Evolutionary conservation across 176 grass and related monocot genomes (phyloP).

Genomic region (Hordeum marinum): DNA sequence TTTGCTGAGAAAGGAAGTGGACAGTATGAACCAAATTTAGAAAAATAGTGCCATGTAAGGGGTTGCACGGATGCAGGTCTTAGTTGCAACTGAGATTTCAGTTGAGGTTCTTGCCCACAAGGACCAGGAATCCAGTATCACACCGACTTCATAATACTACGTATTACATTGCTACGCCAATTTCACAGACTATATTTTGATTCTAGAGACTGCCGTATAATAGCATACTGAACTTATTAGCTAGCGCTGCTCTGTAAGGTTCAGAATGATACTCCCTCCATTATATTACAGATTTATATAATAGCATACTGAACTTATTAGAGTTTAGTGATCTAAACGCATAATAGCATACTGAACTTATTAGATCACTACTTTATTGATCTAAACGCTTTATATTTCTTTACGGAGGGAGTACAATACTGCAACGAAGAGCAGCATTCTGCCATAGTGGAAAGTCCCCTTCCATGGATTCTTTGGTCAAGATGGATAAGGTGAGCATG

Average conservation of each 20-base stretch:
- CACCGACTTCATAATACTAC: neutral
- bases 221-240: neutral
- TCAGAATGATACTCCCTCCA: neutral
- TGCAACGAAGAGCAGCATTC: constrained; percentile 1
- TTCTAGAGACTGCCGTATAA: neutral
- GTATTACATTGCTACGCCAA: neutral
- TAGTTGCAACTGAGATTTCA: neutral
- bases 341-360: too few relatives aligned
- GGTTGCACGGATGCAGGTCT: too few relatives aligned
- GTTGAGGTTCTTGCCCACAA: neutral
- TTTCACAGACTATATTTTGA: neutral
- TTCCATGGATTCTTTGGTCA: too few relatives aligned
- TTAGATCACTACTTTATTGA: too few relatives aligned
- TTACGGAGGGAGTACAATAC: neutral
- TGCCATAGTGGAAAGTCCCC: neutral
- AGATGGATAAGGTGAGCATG: neutral
- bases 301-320: too few relatives aligned
- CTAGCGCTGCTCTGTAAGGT: neutral
- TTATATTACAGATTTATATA: too few relatives aligned
- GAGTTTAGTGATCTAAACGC: too few relatives aligned
- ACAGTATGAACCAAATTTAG: neutral
- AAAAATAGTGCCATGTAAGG: neutral
- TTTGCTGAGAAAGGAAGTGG: constrained; percentile 35
- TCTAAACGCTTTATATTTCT: too few relatives aligned
- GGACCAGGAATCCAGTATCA: neutral